Base-by-base conservation (phyloP, 169 alveolate genomes). In the Plasmodium berghei region DNA sequence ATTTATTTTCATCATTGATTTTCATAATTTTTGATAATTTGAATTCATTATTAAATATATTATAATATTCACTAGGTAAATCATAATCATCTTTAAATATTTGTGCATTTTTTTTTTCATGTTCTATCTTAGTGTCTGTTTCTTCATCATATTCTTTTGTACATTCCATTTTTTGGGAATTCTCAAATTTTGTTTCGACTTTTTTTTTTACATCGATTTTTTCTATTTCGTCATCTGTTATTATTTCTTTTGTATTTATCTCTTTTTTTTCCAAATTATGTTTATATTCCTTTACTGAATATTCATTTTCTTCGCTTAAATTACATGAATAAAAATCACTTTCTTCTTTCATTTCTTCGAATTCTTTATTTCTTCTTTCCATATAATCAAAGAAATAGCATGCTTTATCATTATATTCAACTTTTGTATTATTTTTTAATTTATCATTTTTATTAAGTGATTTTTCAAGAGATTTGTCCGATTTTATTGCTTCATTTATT, bases 391-490 rank as follows among this genome's bases (percentile, higher is more conserved):
- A 73, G 40, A 56, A 45, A 26, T 52, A 20, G 5, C 20, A 58
- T 45, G 20, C 56, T 26, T 42, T 59, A 12, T 46, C 34, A 40
- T 10, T 42, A 18, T 22, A 34, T 34, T 34, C 34, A 70, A 56
- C 72, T 28, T 73, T 71, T 56, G 72, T 9, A 28, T 24, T 52
- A 22, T 73, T 72, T n/a, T 61, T 18, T 73, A 73, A n/a, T 34
- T 73, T 63, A 20, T 18, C 45, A 20, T 54, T 52, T 6, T 59
- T 26, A 14, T 42, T 59, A 58, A 73, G 20, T 9, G 34, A 9
- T 58, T 73, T 42, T 52, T 24, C 62, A 61, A 58, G 9, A 52
- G 45, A 40, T 59, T 16, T 22, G 20, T 59, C 61, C 48, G 72
- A 73, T 49, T 73, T 64, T 6, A 42, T 52, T 73, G n/a, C 34